Conservation (phyloP, 2,329 filamentous ascomycete genomes). For the Exophiala oligosperma region DNA sequence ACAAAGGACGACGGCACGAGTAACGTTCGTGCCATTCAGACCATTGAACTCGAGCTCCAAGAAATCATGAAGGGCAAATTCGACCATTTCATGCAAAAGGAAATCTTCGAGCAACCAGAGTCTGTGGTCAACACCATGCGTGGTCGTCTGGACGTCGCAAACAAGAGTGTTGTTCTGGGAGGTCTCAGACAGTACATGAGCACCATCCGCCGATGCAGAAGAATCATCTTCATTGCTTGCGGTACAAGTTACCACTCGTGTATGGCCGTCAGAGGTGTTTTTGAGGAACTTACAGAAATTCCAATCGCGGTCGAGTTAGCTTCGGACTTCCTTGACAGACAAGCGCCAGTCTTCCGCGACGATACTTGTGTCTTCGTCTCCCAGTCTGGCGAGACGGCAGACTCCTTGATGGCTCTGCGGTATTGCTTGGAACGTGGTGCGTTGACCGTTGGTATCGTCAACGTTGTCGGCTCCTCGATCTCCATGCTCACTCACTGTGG, state of each 20-base stretch:
- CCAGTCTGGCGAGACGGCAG: constrained; percentile 96
- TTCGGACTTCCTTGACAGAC: constrained; percentile 94
- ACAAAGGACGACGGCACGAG: constrained; percentile 95
- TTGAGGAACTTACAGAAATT: constrained; percentile 97
- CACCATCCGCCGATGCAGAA: constrained; percentile 92
- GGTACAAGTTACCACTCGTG: constrained; percentile 98
- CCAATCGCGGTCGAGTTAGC: constrained; percentile 96
- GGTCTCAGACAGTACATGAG: constrained; percentile 94
- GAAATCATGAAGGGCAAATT: constrained; percentile 99
- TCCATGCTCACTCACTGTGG: constrained; percentile 98
- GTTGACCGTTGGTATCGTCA: constrained; percentile 96
- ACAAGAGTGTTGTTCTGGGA: constrained; percentile 94
- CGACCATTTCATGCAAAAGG: constrained; percentile 99
- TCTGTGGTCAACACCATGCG: constrained; percentile 99
- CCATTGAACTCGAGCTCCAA: constrained; percentile 96
- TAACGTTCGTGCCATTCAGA: constrained; percentile 97
- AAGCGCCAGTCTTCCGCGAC: constrained; percentile 97
- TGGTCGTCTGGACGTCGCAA: constrained; percentile 89
- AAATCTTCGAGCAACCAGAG: constrained; percentile 99
- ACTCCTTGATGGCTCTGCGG: constrained; percentile 93
- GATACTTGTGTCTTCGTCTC: constrained; percentile 99
- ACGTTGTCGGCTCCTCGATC: constrained; percentile 97
- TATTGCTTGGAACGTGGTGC: constrained; percentile 98
- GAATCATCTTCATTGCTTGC: constrained; percentile 98
- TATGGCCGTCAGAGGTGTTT: constrained; percentile 97